phyloP scores from a whole-genome alignment of 1,284 basidiomycete species.

The Pyrrhoderma noxium region DNA sequence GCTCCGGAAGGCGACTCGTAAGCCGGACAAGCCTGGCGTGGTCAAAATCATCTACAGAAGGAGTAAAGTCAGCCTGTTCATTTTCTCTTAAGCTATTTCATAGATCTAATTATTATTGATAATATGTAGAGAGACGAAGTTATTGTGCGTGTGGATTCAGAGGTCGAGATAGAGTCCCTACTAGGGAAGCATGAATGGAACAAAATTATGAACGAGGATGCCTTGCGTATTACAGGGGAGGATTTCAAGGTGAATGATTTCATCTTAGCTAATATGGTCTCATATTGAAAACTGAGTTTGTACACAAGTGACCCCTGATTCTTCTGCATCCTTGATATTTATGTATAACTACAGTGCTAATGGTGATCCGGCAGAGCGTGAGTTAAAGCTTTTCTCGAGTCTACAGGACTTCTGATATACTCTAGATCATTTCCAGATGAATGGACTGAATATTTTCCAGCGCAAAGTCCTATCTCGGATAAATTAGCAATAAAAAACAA shows the following conservation, averaged over 20 bases:
- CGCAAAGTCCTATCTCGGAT: neutral
- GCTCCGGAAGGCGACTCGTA: constrained; percentile 6
- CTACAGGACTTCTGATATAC: neutral
- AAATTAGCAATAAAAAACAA: constrained; percentile 5
- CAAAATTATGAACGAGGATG: constrained; percentile 2
- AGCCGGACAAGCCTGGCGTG: constrained; percentile 1
- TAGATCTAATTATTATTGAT: no score
- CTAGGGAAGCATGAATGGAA: constrained; percentile 8
- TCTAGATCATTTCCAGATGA: constrained; percentile 10
- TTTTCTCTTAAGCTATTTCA: no score
- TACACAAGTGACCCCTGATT: neutral
- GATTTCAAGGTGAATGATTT: neutral
- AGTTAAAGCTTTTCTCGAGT: neutral
- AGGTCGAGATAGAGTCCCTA: neutral
- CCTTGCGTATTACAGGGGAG: neutral
- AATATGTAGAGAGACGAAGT: constrained; percentile 12
- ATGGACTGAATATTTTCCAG: constrained; percentile 7
- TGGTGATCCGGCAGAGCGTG: constrained; percentile 13
- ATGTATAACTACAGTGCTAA: constrained; percentile 3
- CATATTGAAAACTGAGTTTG: no score
- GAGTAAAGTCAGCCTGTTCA: neutral
- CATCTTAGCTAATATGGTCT: no score
- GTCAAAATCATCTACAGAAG: constrained; percentile 4
- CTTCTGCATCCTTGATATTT: constrained; percentile 3
- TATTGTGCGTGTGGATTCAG: constrained; percentile 1